phyloP scores from a whole-genome alignment of 352 stramenopile species.

The Globisporangium orthogonon region DNA sequence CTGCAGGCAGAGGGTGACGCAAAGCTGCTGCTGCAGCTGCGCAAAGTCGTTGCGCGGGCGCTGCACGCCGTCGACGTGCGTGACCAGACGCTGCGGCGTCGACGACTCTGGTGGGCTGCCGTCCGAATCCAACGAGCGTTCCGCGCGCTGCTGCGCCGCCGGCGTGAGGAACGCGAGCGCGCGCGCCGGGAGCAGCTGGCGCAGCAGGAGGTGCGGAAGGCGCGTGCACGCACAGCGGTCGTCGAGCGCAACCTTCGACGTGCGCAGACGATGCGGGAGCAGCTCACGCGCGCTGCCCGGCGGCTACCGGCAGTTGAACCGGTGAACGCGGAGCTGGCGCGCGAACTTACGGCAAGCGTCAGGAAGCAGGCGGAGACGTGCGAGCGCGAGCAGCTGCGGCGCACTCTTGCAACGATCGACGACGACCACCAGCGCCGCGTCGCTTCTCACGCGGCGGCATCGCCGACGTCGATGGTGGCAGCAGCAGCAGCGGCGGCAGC shows the following conservation, averaged over 20 bases:
- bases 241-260: slow-evolving; percentile 34
- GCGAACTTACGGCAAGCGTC: neutral
- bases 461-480: no score
- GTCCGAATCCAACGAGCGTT: slow-evolving; percentile 27
- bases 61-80: slow-evolving; percentile 16
- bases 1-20: slow-evolving; percentile 25
- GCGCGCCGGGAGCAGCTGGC: slow-evolving; percentile 17
- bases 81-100: slow-evolving; percentile 13
- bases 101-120: slow-evolving; percentile 24
- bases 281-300: neutral
- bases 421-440: neutral
- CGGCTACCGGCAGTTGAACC: no score
- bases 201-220: slow-evolving; percentile 24
- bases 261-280: slow-evolving; percentile 29
- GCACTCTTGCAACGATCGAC: neutral
- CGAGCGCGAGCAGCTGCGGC: neutral
- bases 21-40: slow-evolving; percentile 30
- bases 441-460: neutral
- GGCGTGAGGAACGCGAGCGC: slow-evolving; percentile 12
- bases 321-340: no score
- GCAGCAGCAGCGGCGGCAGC: neutral
- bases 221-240: slow-evolving; percentile 25
- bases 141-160: slow-evolving; percentile 11
- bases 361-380: neutral
- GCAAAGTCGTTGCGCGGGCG: slow-evolving; percentile 19